These are phyloP conservation scores for Pistacia vera DNA, from an alignment of 345 rosid species.

Conservation along the genomic window DNA sequence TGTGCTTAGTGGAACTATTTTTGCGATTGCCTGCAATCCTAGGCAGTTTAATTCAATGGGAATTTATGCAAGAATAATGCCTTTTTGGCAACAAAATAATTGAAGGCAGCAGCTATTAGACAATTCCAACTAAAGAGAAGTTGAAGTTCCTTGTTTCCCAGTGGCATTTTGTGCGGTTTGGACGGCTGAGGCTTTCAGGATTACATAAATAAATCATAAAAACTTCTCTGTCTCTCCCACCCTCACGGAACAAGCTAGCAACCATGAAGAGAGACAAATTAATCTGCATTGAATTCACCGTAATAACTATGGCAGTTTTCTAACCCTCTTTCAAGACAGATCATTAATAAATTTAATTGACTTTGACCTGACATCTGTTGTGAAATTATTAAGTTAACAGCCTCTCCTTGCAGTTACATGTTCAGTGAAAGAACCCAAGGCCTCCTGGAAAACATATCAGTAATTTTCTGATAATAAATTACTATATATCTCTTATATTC, in stretches of 20 bases:
- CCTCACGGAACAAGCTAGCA: background rate
- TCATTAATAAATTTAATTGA: no score
- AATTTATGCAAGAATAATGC: background rate
- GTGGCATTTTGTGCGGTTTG: background rate
- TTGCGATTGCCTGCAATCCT: background rate
- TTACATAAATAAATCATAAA: background rate
- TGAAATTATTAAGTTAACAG: no score
- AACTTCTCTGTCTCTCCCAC: background rate
- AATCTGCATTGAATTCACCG: slow-evolving; percentile 20
- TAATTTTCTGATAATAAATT: no score
- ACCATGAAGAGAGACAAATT: slow-evolving; percentile 10
- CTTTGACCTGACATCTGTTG: no score
- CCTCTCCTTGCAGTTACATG: no score
- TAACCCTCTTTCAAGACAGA: no score
- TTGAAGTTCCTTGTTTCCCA: background rate
- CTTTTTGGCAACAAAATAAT: background rate
- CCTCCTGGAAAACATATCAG: no score
- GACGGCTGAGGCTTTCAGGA: slow-evolving; percentile 4
- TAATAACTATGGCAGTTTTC: background rate
- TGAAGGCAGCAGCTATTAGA: background rate
- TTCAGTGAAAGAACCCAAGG: no score
- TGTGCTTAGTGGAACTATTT: background rate
- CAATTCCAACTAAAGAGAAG: background rate
- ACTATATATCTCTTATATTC: no score
- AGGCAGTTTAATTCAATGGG: background rate